Evolutionary conservation across 2,329 filamentous ascomycete genomes (phyloP), one percentile per base, ranked within the genome.

Genomic region (Claviceps lovelessii): DNA sequence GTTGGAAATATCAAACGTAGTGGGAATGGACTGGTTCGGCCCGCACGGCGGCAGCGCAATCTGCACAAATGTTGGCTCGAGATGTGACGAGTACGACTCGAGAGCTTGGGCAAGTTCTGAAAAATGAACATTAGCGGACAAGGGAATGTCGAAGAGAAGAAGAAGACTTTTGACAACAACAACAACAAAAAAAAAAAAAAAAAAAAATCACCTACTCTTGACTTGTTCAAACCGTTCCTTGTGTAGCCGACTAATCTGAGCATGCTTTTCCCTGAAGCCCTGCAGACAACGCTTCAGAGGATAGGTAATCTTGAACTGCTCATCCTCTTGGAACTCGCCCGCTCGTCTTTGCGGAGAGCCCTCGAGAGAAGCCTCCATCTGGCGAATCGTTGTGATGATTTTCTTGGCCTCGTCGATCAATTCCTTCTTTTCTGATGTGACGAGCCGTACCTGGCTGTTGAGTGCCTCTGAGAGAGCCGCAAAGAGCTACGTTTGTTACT

Each of bases 171-270:
- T n/a, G n/a, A n/a, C n/a, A n/a, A n/a, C n/a, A n/a, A n/a, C n/a
- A n/a, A n/a, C n/a, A n/a, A n/a, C n/a, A n/a, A n/a, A 17, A 5
- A 49, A 13, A 6, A 35, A 8, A 35, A 4, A n/a, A 15, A 33
- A 23, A 23, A n/a, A 23, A 17, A 10, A 23, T 17, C 23, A 23
- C 85, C 63, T 73, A 94, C 89, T 96, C 72, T 88, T 91, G 57
- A 97, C 89, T 74, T 97, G 90, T 66, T 96, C 90, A 64, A 89
- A 96, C 57, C 93, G 85, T 71, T 97, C 90, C 59, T 83, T 85
- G 70, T 98, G 90, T 56, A 93, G 73, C 66, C 86, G 88, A 71
- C 81, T 83, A 61, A 97, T 80, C 52, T 86, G 82, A 56, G 74
- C 76, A 64, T 95, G 86, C 72, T 93, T 95, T 68, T 96, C 90